phyloP scores from a whole-genome alignment of 441 rosid species.

The Manihot esculenta region DNA sequence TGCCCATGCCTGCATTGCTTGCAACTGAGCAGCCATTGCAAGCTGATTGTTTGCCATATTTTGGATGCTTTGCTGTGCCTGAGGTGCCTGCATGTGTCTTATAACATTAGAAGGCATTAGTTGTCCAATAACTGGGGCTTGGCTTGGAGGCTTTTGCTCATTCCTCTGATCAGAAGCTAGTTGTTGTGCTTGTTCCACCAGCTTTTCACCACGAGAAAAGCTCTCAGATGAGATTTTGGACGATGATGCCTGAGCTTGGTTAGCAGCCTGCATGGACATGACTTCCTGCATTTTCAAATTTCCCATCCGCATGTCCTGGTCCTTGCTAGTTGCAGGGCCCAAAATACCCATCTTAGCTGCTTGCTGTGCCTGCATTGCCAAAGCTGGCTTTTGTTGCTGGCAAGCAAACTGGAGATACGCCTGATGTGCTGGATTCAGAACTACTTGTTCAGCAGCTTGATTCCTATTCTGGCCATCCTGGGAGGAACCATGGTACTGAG shows the following conservation, averaged over 20 bases:
- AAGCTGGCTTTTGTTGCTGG: conserved; percentile 73
- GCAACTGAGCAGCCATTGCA: conserved; percentile 78
- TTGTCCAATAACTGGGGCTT: conserved; percentile 56
- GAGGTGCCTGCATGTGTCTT: conserved; percentile 80
- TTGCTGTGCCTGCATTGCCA: conserved; percentile 50
- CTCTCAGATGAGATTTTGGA: conserved; percentile 76
- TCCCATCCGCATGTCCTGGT: conserved; percentile 63
- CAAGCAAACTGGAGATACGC: conserved; percentile 84
- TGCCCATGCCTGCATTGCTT: conserved; percentile 91
- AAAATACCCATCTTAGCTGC: conserved; percentile 79
- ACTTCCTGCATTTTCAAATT: conserved; percentile 86
- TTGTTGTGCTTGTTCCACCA: conserved; percentile 59
- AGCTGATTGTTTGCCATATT: conserved; percentile 70
- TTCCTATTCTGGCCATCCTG: conserved; percentile 69
- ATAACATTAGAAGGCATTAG: conserved; percentile 51
- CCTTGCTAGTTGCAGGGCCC: conserved; percentile 59
- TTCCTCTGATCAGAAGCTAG: conserved; percentile 59
- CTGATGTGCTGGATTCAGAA: conserved; percentile 75
- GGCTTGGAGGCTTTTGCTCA: conserved; percentile 59
- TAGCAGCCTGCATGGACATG: conserved; percentile 69
- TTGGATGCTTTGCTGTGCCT: conserved; percentile 55
- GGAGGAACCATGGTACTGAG: conserved; percentile 60
- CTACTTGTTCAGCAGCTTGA: conserved; percentile 75
- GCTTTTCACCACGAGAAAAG: conserved; percentile 66
- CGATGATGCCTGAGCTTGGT: conserved; percentile 81